Percentiles rank a stretch among this genome's conserved stretches.
These are phyloP conservation scores for Xylariaceae sp. DNA, from an alignment of 2,329 filamentous ascomycete genomes.

Conservation along the genomic window DNA sequence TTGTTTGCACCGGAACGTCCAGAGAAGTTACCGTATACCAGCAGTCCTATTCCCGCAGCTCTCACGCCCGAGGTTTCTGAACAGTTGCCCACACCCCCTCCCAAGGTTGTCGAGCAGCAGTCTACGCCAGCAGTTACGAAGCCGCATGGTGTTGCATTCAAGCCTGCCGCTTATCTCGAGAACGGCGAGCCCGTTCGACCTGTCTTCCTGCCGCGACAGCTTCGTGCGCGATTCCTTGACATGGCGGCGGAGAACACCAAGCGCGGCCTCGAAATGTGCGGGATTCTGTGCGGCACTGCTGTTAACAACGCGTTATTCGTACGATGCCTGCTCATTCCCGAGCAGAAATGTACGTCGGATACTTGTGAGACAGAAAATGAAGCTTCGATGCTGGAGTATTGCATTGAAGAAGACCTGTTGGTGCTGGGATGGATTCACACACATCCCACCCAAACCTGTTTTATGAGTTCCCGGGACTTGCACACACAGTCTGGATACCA, in stretches of 20 bases:
- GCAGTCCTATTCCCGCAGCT: conserved; percentile 23
- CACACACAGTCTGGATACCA: conserved; percentile 95
- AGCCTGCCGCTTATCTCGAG: conserved; percentile 81
- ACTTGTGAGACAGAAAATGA: conserved; percentile 95
- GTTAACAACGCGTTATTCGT: conserved; percentile 94
- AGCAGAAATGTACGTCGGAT: conserved; percentile 83
- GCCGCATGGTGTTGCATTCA: conserved; percentile 67
- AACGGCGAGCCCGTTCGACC: conserved; percentile 81
- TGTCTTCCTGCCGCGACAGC: conserved; percentile 72
- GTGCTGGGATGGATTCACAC: conserved; percentile 97
- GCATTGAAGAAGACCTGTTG: conserved; percentile 75
- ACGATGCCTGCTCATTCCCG: conserved; percentile 79
- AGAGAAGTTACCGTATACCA: conserved; percentile 29
- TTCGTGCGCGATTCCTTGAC: conserved; percentile 69
- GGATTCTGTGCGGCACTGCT: conserved; percentile 83
- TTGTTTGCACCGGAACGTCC: conserved; percentile 29
- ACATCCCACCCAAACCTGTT: conserved; percentile 92
- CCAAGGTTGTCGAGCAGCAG: conserved; percentile 28
- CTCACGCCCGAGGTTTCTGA: conserved; percentile 17
- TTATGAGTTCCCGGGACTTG: conserved; percentile 90
- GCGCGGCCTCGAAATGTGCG: conserved; percentile 86
- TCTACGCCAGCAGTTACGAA: conserved; percentile 30
- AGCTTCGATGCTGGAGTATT: conserved; percentile 79
- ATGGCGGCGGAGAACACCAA: conserved; percentile 72
- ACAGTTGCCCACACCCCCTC: conserved; percentile 27